These are phyloP conservation scores for Tuber calosporum DNA, from an alignment of 495 filamentous ascomycete genomes.

Conservation along the genomic window DNA sequence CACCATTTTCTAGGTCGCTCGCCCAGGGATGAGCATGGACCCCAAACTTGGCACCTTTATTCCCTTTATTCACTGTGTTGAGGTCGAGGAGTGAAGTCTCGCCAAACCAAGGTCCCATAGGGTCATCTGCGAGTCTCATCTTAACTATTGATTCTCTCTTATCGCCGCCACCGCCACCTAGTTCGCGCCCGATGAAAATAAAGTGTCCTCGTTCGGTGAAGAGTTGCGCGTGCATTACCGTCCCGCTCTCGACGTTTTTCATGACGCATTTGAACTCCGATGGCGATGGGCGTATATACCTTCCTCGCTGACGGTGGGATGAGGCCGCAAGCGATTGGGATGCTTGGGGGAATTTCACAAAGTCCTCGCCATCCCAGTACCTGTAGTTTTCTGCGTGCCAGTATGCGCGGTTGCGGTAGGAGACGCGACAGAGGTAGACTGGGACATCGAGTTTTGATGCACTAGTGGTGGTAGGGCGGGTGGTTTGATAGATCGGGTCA, in stretches of 20 bases:
- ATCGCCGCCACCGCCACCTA: not conserved
- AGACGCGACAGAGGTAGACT: constrained; percentile 23
- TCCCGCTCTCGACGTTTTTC: constrained; percentile 9
- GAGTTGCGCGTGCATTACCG: constrained; percentile 15
- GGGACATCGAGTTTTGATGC: not conserved
- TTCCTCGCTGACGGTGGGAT: not conserved
- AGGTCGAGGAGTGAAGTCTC: constrained; percentile 20
- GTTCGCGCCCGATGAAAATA: constrained; percentile 12
- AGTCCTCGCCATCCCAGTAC: constrained; percentile 19
- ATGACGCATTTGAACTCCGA: constrained; percentile 8
- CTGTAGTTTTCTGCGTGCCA: constrained; percentile 17
- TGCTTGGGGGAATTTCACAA: constrained; percentile 6
- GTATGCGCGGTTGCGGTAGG: constrained; percentile 15
- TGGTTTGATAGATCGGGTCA: not conserved
- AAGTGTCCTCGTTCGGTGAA: constrained; percentile 18
- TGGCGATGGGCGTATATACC: not conserved
- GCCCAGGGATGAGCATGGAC: constrained; percentile 19
- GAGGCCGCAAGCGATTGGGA: not conserved
- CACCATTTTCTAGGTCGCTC: not conserved
- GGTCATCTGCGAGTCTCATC: constrained; percentile 19
- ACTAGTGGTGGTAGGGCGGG: not conserved
- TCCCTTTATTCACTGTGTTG: not conserved
- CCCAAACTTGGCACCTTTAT: constrained; percentile 6
- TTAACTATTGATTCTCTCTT: constrained; percentile 2
- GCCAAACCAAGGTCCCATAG: constrained; percentile 21